phyloP scores from a whole-genome alignment of 2,329 filamentous ascomycete species.

The Phoma sp. region DNA sequence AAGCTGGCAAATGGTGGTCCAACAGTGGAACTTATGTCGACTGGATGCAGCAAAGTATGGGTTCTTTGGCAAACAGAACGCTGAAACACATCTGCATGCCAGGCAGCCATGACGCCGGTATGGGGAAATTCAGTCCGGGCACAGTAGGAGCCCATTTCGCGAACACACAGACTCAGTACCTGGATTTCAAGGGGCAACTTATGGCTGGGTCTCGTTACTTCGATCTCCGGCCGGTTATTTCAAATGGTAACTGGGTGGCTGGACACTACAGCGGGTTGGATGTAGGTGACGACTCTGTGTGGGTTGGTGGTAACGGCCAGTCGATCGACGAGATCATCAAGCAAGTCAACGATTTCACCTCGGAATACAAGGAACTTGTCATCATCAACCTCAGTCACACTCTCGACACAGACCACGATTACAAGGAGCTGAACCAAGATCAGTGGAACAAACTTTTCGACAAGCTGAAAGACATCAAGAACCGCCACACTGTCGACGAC shows the following conservation, averaged over 20 bases:
- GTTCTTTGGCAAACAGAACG: constrained; percentile 47
- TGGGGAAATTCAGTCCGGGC: constrained; percentile 50
- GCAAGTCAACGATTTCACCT: constrained; percentile 56
- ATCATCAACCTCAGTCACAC: constrained; percentile 57
- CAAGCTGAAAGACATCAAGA: constrained; percentile 51
- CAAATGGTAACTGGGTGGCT: constrained; percentile 50
- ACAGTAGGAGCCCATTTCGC: constrained; percentile 48
- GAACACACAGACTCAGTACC: constrained; percentile 56
- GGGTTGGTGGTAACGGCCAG: constrained; percentile 56
- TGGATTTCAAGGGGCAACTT: constrained; percentile 55
- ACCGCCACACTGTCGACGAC: constrained; percentile 43
- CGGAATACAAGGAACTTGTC: constrained; percentile 53
- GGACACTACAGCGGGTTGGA: constrained; percentile 49
- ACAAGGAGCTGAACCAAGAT: constrained; percentile 45
- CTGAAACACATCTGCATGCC: constrained; percentile 57
- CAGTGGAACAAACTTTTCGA: constrained; percentile 54
- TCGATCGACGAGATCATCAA: constrained; percentile 51
- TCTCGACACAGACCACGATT: constrained; percentile 50
- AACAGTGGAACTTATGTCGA: constrained; percentile 44
- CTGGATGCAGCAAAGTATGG: constrained; percentile 52
- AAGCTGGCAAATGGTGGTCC: constrained; percentile 44
- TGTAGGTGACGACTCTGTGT: constrained; percentile 42
- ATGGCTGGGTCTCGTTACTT: constrained; percentile 56
- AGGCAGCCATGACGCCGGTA: constrained; percentile 58
- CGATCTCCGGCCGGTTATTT: constrained; percentile 54